These are phyloP conservation scores for Hygrophorus pudorinus DNA, from an alignment of 768 basidiomycete species.

Conservation along the genomic window DNA sequence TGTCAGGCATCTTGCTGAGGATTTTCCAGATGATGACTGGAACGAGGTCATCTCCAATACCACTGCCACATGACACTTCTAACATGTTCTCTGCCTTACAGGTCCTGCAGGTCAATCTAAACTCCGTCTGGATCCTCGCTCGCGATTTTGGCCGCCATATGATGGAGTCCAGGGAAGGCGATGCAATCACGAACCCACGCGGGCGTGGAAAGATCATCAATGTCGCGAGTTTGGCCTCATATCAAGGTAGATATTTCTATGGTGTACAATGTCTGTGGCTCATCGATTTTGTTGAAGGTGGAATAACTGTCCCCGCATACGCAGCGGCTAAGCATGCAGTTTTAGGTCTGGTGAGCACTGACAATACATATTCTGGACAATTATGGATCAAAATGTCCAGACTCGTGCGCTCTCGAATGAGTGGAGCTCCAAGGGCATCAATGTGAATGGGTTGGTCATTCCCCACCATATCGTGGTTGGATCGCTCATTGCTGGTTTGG, in stretches of 20 bases:
- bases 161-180: conserved; percentile 30
- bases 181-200: conserved; percentile 24
- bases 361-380: too few relatives aligned
- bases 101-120: conserved; percentile 84
- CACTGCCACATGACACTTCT: not conserved
- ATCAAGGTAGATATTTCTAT: conserved; percentile 39
- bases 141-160: conserved; percentile 83
- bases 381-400: conserved; percentile 17
- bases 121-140: conserved; percentile 73
- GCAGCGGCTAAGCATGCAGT: conserved; percentile 79
- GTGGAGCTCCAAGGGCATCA: conserved; percentile 33
- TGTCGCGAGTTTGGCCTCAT: conserved; percentile 48
- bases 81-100: conserved; percentile 15
- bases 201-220: conserved; percentile 63
- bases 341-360: conserved; percentile 67
- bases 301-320: conserved; percentile 58
- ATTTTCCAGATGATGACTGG: conserved; percentile 58
- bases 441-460: too few relatives aligned
- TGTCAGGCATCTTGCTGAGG: conserved; percentile 33
- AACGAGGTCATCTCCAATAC: conserved; percentile 37
- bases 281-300: too few relatives aligned
- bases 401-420: conserved; percentile 70
- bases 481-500: too few relatives aligned
- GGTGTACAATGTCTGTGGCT: too few relatives aligned
- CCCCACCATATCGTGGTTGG: too few relatives aligned